These are phyloP conservation scores for Salix udensis DNA, from an alignment of 345 rosid species.

Conservation along the genomic window DNA sequence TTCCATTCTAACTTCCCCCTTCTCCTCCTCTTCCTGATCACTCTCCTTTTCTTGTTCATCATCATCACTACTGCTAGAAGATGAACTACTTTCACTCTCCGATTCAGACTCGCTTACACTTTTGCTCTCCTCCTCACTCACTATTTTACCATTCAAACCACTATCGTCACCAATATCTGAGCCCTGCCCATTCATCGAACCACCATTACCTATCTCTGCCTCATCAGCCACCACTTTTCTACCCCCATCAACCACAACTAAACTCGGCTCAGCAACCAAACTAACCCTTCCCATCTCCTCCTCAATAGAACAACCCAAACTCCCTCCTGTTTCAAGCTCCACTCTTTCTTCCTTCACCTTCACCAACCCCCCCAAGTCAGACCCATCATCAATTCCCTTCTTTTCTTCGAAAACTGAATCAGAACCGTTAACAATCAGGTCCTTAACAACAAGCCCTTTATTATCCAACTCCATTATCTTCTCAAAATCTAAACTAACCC, in stretches of 20 bases:
- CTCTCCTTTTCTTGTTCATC: slow-evolving; percentile 3
- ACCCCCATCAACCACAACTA: slow-evolving; percentile 10
- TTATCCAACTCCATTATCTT: slow-evolving; percentile 30
- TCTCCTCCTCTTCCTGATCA: background rate
- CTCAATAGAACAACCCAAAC: slow-evolving; percentile 42
- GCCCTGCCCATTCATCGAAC: background rate
- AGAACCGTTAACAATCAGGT: slow-evolving; percentile 10
- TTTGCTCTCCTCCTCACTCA: slow-evolving; percentile 24
- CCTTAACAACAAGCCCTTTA: slow-evolving; percentile 16
- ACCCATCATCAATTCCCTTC: slow-evolving; percentile 17
- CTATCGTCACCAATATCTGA: slow-evolving; percentile 1
- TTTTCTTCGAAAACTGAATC: slow-evolving; percentile 17
- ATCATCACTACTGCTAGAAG: slow-evolving; percentile 24
- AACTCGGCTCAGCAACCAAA: slow-evolving; percentile 22
- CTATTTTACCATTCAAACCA: slow-evolving; percentile 22
- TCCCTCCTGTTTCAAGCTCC: slow-evolving; percentile 25
- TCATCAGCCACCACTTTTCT: background rate
- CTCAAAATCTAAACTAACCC: slow-evolving; percentile 26
- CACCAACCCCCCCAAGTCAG: slow-evolving; percentile 12
- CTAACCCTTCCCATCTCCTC: slow-evolving; percentile 44
- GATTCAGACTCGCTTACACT: slow-evolving; percentile 30
- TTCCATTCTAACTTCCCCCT: background rate
- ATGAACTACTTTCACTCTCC: slow-evolving; percentile 39
- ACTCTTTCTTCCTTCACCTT: slow-evolving; percentile 34
- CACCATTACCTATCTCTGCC: background rate